Base-by-base conservation (phyloP, 2,329 filamentous ascomycete species). In the Phaeomoniella chlamydospora region DNA sequence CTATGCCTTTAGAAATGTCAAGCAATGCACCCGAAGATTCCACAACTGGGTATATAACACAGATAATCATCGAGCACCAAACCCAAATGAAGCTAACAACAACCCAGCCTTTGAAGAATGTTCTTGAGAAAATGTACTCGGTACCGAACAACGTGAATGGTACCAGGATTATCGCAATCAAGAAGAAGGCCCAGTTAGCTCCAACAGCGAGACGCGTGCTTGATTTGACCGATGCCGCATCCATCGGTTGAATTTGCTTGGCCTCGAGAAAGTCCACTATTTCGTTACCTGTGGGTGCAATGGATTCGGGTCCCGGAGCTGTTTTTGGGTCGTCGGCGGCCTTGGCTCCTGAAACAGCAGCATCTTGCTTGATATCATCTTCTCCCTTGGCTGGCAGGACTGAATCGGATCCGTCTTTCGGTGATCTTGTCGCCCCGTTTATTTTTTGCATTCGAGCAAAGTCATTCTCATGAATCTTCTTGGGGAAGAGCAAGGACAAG, bases 11-110 rank as follows among this genome's bases (percentile, higher is more conserved):
- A 14, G 33, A 35, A 32, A 56, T 54, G 12, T 47, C 37, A 36
- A 41, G 40, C 38, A 57, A 51, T 5, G 54, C 54, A 3, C 42
- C 45, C 10, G 49, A 41, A 41, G 53, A 57, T 45, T 62, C 58
- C 17, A 55, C 50, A 17, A 61, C 39, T 5, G 59, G 58, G 47
- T 54, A 61, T 6, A 61, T 42, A 29, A 59, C 53, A 40, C 58
- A 62, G 34, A 57, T 54, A 4, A 47, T 36, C 37, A 55, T 50
- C 36, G 52, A 56, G 18, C 41, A 47, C 52, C 55, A 61, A 4
- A 60, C 53, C 58, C 58, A 63, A 9, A 61, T 52, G 34, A 62
- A 54, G 6, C 54, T 56, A 6, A 62, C 51, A 4, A 58, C 54
- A 9, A 56, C 54, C 53, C 55, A 61, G 3, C 55, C 59, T 1